These are phyloP conservation scores for Darksidea phi DNA, from an alignment of 495 filamentous ascomycete genomes.

Conservation along the genomic window DNA sequence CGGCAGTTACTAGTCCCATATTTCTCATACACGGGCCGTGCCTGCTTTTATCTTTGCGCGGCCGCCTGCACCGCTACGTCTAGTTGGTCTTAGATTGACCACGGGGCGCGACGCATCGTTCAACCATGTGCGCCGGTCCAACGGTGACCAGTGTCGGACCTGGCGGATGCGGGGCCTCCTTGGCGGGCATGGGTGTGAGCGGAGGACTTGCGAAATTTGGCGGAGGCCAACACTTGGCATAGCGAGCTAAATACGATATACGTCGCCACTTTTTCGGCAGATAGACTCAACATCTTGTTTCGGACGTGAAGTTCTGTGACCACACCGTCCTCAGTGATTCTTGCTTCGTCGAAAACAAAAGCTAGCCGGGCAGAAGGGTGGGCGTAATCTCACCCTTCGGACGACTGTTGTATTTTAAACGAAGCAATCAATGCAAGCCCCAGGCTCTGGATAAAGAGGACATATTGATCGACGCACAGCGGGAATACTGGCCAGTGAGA, in stretches of 20 bases:
- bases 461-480: not conserved
- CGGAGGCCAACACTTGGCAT: constrained; percentile 10
- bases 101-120: not conserved
- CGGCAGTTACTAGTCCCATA: constrained; percentile 18
- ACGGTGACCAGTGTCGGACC: not conserved
- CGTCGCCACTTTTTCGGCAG: constrained; percentile 21
- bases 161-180: constrained; percentile 15
- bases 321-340: no score
- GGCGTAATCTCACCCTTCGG: constrained; percentile 8
- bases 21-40: constrained; percentile 1
- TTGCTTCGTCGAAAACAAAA: no score
- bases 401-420: not conserved
- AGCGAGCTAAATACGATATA: constrained; percentile 9
- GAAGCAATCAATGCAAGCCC: constrained; percentile 10
- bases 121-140: constrained; percentile 3
- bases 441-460: constrained; percentile 6
- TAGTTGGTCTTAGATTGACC: constrained; percentile 8
- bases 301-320: not conserved
- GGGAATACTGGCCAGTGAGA: not conserved
- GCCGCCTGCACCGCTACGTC: not conserved
- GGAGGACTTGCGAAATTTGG: constrained; percentile 7
- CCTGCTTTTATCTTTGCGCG: constrained; percentile 16
- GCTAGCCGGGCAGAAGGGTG: constrained; percentile 10
- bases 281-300: constrained; percentile 1
- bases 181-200: constrained; percentile 20